Percentiles rank a stretch among this genome's conserved stretches.
phyloP scores from a whole-genome alignment of 345 rosid species.

The Melaleuca alternifolia region DNA sequence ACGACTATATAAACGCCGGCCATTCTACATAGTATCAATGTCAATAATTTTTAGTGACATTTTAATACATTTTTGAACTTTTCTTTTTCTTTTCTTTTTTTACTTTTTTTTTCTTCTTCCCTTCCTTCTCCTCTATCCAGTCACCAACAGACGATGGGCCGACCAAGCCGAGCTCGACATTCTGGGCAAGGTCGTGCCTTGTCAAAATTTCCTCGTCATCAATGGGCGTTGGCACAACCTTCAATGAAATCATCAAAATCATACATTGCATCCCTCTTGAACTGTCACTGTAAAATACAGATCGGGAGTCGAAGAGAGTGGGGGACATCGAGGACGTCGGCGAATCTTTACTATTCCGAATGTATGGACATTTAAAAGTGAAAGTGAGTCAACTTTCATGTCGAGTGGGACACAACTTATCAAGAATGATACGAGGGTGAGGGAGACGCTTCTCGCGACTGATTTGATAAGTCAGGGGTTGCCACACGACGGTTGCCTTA shows the following conservation, averaged over 20 bases:
- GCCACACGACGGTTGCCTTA: not conserved
- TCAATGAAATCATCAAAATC: not conserved
- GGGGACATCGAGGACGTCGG: not conserved
- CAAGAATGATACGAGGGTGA: not conserved
- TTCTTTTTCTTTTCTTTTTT: too few relatives aligned
- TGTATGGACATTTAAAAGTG: not conserved
- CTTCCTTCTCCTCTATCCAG: too few relatives aligned
- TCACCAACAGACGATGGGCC: too few relatives aligned
- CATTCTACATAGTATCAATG: too few relatives aligned
- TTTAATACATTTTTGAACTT: too few relatives aligned
- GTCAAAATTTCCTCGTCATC: too few relatives aligned
- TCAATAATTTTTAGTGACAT: too few relatives aligned
- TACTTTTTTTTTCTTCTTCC: too few relatives aligned
- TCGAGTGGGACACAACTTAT: slow-evolving; percentile 1
- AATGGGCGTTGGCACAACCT: not conserved
- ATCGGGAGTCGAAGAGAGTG: not conserved
- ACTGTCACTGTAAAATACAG: not conserved
- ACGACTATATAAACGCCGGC: too few relatives aligned
- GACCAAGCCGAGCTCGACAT: too few relatives aligned
- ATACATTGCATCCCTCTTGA: not conserved
- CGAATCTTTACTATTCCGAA: not conserved
- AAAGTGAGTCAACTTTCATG: not conserved
- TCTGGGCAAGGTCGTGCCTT: too few relatives aligned
- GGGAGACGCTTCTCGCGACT: not conserved
- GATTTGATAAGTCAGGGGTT: not conserved